Base-by-base conservation (phyloP, 2,329 filamentous ascomycete species). In the Chaetomiaceae sp. region DNA sequence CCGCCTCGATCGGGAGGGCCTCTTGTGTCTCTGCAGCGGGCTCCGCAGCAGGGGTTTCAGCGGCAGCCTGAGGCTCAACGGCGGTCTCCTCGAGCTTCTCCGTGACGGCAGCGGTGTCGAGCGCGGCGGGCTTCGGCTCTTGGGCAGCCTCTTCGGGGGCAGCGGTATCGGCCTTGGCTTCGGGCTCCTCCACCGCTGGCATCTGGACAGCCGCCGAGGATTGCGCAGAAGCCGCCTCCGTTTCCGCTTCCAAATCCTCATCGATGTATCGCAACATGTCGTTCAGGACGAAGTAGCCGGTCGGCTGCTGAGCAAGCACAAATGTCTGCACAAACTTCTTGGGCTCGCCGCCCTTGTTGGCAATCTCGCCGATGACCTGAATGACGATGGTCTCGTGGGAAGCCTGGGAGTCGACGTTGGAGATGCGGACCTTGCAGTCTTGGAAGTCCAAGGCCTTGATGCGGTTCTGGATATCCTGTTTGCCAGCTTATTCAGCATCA, bases 261-360 rank as follows among this genome's bases (percentile, higher is more conserved):
- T 84, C 82, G 56, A 98, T 83, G 69, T 94, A 97, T 59, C 93
- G 81, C 73, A 97, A 88, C 65, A 98, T 95, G 63, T 98, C 93
- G 68, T 98, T 98, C 59, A 98, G 79, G 27, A 98, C 91, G 60
- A 95, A 98, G 75, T 97, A 98, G 54, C 93, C 93, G 47, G 91
- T 95, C 40, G 88, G 88, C 72, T 98, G 93, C 68, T 91, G 83
- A 39, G 93, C 93, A 53, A 98, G 86, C 53, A 98, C 88, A 60
- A 98, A 98, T 42, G 91, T 97, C 76, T 98, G 93, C 33, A 90
- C 86, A 63, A 98, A 98, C 68, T 96, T 96, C 74, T 87, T 90
- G 61, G 91, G 88, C 49, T 93, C 87, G 54, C 84, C 83, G 39
- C 81, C 82, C 69, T 94, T 94, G 79, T 95, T 96, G 60, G 90